phyloP scores from a whole-genome alignment of 1,284 basidiomycete species.

The Jaminaea rosea region DNA sequence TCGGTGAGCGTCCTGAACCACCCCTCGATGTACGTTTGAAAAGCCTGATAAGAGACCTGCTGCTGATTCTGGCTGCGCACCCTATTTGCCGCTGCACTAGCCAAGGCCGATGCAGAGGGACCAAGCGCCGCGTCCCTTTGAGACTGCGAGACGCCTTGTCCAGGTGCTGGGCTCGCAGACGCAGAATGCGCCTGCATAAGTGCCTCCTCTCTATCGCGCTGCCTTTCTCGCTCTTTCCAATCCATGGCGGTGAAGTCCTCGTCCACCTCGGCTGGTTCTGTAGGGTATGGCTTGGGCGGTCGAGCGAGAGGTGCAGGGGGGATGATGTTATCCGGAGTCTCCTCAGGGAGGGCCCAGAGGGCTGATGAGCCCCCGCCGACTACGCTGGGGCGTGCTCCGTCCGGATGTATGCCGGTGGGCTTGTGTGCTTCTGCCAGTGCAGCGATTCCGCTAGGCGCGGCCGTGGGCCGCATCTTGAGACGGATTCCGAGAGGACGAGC shows the following conservation, averaged over 20 bases:
- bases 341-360: slow-evolving; percentile 27
- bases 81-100: background rate
- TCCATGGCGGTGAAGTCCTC: slow-evolving; percentile 40
- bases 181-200: slow-evolving; percentile 3
- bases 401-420: background rate
- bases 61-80: slow-evolving; percentile 18
- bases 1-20: slow-evolving; percentile 46
- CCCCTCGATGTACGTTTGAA: slow-evolving; percentile 39
- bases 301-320: slow-evolving; percentile 21
- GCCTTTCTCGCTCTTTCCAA: slow-evolving; percentile 38
- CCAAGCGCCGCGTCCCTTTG: slow-evolving; percentile 11
- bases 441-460: background rate
- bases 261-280: slow-evolving; percentile 34
- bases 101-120: slow-evolving; percentile 1
- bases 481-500: slow-evolving; percentile 15
- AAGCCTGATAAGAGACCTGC: slow-evolving; percentile 40
- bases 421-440: background rate
- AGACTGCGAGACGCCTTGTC: slow-evolving; percentile 20
- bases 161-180: slow-evolving; percentile 16
- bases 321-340: slow-evolving; percentile 26
- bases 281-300: slow-evolving; percentile 27
- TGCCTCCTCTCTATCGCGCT: slow-evolving; percentile 20
- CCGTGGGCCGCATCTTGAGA: slow-evolving; percentile 23
- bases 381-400: background rate
- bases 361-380: background rate